Conservation (phyloP, 331 rosid species). For the Malus hybrid region DNA sequence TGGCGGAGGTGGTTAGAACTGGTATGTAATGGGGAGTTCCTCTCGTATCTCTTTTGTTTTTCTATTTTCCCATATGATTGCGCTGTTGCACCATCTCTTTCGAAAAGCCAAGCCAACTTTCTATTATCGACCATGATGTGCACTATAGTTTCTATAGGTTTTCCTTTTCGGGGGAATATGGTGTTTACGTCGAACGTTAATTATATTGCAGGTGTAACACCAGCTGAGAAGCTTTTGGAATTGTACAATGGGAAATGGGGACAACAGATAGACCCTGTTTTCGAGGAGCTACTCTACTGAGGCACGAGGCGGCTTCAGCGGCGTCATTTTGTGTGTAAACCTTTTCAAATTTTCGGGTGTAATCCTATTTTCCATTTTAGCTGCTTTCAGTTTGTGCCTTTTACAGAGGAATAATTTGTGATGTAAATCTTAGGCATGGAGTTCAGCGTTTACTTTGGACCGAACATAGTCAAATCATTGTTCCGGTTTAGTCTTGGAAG, state of each 20-base stretch:
- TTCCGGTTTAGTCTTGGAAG: constrained; percentile 9
- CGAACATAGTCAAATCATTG: constrained; percentile 10
- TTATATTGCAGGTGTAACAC: constrained; percentile 63
- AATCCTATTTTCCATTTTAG: constrained; percentile 14
- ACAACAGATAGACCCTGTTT: constrained; percentile 74
- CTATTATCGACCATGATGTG: background rate
- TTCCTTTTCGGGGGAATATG: background rate
- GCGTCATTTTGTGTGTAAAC: constrained; percentile 10
- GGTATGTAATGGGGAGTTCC: constrained; percentile 33
- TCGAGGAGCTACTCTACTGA: constrained; percentile 85
- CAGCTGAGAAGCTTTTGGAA: constrained; percentile 86
- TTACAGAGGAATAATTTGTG: constrained; percentile 32
- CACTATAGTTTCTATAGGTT: background rate
- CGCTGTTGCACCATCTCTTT: too few relatives aligned
- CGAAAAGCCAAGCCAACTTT: background rate
- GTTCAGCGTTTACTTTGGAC: constrained; percentile 14
- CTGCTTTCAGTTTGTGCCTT: constrained; percentile 14
- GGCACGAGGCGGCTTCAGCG: constrained; percentile 16
- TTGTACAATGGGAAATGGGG: constrained; percentile 79
- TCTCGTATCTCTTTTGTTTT: background rate
- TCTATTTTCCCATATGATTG: background rate
- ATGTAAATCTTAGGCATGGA: constrained; percentile 28
- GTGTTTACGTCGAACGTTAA: background rate
- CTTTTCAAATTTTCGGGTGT: constrained; percentile 5
- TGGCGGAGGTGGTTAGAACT: constrained; percentile 78